Conservation (phyloP, 2,329 filamentous ascomycete genomes). For the Hyphodiscus sp. region DNA sequence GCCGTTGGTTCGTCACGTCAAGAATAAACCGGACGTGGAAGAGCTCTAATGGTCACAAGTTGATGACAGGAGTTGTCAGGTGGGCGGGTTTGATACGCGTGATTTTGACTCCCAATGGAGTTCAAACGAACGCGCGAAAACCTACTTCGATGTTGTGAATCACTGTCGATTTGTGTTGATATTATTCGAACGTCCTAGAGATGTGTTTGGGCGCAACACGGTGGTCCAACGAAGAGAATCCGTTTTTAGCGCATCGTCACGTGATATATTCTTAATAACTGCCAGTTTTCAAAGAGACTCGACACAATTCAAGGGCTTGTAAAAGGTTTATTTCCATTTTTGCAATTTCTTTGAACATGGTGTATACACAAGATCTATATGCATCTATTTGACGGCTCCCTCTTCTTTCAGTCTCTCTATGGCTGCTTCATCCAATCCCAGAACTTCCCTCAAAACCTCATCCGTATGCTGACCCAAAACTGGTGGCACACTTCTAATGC, state of each 20-base stretch:
- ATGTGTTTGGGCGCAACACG: neutral
- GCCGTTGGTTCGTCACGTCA: conserved; percentile 2
- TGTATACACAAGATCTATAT: neutral
- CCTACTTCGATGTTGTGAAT: neutral
- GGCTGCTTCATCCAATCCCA: conserved; percentile 52
- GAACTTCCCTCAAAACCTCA: conserved; percentile 60
- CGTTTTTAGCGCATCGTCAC: conserved; percentile 4
- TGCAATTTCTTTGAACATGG: neutral
- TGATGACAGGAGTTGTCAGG: neutral
- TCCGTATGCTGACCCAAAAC: conserved; percentile 82
- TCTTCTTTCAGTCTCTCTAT: conserved; percentile 57
- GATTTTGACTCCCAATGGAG: conserved; percentile 8
- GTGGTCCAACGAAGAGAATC: too few relatives aligned
- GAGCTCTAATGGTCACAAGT: conserved; percentile 1
- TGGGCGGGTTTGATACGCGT: neutral
- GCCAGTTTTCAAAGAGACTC: too few relatives aligned
- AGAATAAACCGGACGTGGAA: conserved; percentile 17
- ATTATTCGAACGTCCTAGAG: conserved; percentile 9
- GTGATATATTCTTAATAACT: neutral
- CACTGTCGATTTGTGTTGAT: neutral
- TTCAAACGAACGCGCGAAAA: conserved; percentile 6
- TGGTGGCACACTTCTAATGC: conserved; percentile 72
- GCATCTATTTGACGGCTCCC: conserved; percentile 54
- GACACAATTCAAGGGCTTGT: too few relatives aligned
- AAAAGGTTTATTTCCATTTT: neutral